A percentile compares a stretch with the other conserved stretches of the same genome.
phyloP scores from a whole-genome alignment of 2,329 filamentous ascomycete species.

The Fusarium concolor region DNA sequence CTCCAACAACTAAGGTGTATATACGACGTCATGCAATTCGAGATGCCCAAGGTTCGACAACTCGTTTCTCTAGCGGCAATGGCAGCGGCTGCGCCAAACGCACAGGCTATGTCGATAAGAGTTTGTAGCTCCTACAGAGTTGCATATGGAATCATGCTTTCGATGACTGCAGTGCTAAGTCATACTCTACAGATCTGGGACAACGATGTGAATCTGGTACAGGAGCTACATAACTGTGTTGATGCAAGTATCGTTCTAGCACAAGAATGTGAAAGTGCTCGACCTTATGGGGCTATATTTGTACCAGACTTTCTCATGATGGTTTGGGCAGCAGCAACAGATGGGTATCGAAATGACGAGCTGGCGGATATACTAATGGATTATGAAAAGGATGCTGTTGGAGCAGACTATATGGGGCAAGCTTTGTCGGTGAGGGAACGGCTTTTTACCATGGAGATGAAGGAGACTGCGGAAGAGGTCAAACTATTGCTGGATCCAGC shows the following conservation, averaged over 20 bases:
- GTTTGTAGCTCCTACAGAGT: constrained; percentile 12
- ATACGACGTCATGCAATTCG: constrained; percentile 27
- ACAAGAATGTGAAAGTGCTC: constrained; percentile 14
- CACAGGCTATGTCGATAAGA: neutral
- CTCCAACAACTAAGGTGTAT: constrained; percentile 22
- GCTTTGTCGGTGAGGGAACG: constrained; percentile 18
- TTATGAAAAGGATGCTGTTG: constrained; percentile 33
- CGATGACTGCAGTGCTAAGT: constrained; percentile 25
- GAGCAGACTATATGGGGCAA: constrained; percentile 30
- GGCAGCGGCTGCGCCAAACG: constrained; percentile 2
- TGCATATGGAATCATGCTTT: constrained; percentile 28
- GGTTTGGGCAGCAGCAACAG: constrained; percentile 28
- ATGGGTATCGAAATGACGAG: constrained; percentile 18
- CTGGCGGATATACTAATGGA: constrained; percentile 26
- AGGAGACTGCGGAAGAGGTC: neutral
- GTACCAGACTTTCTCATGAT: constrained; percentile 31
- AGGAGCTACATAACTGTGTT: constrained; percentile 9
- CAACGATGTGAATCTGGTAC: neutral
- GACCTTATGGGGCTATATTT: constrained; percentile 35
- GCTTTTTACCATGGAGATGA: constrained; percentile 21
- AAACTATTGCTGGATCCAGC: neutral
- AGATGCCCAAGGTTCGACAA: constrained; percentile 23
- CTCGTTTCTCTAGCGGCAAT: constrained; percentile 3
- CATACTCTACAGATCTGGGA: constrained; percentile 26
- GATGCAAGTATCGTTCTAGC: constrained; percentile 31